phyloP scores from a whole-genome alignment of 2,329 filamentous ascomycete genomes.

The Berkeleyomyces basicola region DNA sequence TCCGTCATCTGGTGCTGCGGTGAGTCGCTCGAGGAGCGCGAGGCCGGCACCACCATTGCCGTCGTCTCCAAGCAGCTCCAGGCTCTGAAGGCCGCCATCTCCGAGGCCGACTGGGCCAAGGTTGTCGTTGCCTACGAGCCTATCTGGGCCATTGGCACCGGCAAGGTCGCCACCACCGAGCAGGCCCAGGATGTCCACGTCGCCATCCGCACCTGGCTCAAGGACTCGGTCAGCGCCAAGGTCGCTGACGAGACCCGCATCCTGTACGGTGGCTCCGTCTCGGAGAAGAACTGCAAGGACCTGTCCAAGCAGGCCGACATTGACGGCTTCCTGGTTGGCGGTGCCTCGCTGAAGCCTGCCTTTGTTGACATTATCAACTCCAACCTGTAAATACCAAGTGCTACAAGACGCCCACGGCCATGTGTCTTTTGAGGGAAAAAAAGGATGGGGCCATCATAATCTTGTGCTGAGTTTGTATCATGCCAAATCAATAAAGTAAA shows the following conservation, averaged over 20 bases:
- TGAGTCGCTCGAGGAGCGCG: conserved; percentile 85
- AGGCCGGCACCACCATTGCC: conserved; percentile 68
- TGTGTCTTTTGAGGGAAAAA: too few relatives aligned
- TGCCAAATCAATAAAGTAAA: conserved; percentile 13
- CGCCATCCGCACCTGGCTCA: conserved; percentile 80
- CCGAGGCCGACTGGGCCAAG: conserved; percentile 62
- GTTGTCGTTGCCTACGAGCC: conserved; percentile 97
- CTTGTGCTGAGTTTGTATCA: conserved; percentile 14
- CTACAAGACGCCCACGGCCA: background rate
- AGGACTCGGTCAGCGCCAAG: conserved; percentile 54
- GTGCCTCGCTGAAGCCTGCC: conserved; percentile 90
- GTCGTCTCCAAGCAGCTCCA: conserved; percentile 74
- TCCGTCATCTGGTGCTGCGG: conserved; percentile 94
- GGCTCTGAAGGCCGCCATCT: conserved; percentile 58
- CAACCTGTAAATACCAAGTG: conserved; percentile 26
- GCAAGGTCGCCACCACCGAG: conserved; percentile 75
- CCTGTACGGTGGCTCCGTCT: conserved; percentile 92
- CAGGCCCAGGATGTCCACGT: conserved; percentile 91
- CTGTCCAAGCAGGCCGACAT: conserved; percentile 86
- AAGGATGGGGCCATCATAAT: background rate
- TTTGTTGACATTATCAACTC: conserved; percentile 49
- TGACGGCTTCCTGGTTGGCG: conserved; percentile 93
- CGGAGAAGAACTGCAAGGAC: conserved; percentile 94
- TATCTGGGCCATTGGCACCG: conserved; percentile 91
- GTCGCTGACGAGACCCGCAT: conserved; percentile 79